phyloP scores from a whole-genome alignment of 2,329 filamentous ascomycete genomes.

The Colletotrichum truncatum region DNA sequence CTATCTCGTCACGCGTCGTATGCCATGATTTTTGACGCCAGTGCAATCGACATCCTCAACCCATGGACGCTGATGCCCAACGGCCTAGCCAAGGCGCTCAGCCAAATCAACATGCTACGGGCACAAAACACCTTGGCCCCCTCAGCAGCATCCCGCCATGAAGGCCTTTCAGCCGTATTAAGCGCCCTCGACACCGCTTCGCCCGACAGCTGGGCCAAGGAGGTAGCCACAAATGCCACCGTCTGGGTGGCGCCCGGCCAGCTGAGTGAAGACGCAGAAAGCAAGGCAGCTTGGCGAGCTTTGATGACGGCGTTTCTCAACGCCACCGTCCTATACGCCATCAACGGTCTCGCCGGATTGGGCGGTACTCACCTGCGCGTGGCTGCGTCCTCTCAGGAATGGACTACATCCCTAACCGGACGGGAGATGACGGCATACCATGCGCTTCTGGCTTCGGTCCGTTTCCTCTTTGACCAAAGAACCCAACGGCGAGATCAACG shows the following conservation, averaged over 20 bases:
- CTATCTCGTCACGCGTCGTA: not conserved
- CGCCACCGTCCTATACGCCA: not conserved
- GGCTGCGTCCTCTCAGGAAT: not conserved
- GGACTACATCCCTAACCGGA: rapidly evolving
- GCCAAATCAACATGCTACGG: not conserved
- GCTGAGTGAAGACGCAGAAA: not conserved
- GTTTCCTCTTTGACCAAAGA: conserved; percentile 6
- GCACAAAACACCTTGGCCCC: not conserved
- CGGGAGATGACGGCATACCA: not conserved
- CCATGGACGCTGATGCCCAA: not conserved
- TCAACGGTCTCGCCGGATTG: not conserved
- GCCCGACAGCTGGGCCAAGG: not conserved
- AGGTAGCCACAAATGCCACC: not conserved
- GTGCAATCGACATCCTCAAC: not conserved
- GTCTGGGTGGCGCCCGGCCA: not conserved
- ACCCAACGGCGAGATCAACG: not conserved
- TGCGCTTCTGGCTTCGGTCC: not conserved
- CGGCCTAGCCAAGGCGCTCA: not conserved
- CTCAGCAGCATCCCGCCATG: not conserved
- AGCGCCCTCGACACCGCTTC: not conserved
- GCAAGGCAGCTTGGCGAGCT: not conserved
- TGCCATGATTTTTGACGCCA: not conserved
- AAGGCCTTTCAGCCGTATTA: not conserved
- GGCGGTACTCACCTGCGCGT: not conserved
- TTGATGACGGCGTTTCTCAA: not conserved